Conservation (phyloP, 2,329 filamentous ascomycete species). For the Fusarium sp. region DNA sequence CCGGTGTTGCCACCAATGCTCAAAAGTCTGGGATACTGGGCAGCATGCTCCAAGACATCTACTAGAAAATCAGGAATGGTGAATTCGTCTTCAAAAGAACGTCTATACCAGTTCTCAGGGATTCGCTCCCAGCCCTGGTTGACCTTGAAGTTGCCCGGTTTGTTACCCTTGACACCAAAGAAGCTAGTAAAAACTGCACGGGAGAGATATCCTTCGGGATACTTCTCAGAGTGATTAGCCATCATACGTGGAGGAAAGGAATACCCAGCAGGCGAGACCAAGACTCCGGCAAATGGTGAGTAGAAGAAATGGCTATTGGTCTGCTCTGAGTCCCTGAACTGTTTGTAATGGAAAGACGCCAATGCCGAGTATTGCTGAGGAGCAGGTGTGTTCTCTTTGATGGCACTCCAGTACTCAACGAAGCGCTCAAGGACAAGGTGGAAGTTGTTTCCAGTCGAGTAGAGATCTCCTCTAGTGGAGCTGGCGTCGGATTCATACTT, state of each 20-base stretch:
- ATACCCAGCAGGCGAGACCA: constrained; percentile 14
- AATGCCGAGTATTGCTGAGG: constrained; percentile 14
- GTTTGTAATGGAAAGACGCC: constrained; percentile 49
- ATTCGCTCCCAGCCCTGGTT: constrained; percentile 23
- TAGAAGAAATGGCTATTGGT: constrained; percentile 20
- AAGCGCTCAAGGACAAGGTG: constrained; percentile 65
- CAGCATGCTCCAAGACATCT: constrained; percentile 7
- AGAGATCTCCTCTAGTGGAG: constrained; percentile 64
- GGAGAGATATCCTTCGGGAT: constrained; percentile 11
- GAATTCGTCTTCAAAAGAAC: neutral
- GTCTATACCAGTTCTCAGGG: constrained; percentile 17
- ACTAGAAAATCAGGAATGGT: constrained; percentile 5
- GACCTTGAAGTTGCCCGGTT: constrained; percentile 20
- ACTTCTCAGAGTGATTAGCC: constrained; percentile 13
- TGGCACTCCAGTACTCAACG: constrained; percentile 28
- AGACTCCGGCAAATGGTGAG: neutral
- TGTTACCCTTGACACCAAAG: constrained; percentile 9
- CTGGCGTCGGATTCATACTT: constrained; percentile 67
- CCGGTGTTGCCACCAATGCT: constrained; percentile 11
- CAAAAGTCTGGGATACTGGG: constrained; percentile 7
- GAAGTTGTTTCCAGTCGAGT: constrained; percentile 63
- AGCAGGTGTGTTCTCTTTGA: constrained; percentile 11
- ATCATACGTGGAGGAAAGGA: constrained; percentile 20
- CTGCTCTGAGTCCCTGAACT: constrained; percentile 55
- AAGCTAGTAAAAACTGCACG: constrained; percentile 14